phyloP scores from a whole-genome alignment of 2,329 filamentous ascomycete genomes.

The Exophiala dermatitidis region DNA sequence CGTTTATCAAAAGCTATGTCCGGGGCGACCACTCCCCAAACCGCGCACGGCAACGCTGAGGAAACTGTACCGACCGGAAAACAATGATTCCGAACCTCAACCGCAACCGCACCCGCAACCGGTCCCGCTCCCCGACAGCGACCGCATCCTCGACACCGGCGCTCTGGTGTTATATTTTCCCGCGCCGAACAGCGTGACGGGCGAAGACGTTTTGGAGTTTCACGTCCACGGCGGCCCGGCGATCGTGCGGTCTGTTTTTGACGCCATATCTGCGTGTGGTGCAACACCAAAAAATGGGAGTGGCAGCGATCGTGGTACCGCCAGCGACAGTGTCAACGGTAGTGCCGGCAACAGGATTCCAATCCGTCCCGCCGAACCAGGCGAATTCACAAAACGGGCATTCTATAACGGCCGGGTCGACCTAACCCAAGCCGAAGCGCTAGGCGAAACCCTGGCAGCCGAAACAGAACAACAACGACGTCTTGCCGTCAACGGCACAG shows the following conservation, averaged over 20 bases:
- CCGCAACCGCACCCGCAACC: neutral
- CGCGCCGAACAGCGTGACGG: conserved; percentile 73
- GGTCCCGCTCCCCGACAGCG: conserved; percentile 13
- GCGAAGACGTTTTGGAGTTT: conserved; percentile 84
- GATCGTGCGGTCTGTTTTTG: conserved; percentile 76
- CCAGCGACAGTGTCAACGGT: no score
- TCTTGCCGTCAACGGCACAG: conserved; percentile 71
- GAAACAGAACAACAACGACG: conserved; percentile 89
- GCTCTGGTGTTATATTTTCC: conserved; percentile 80
- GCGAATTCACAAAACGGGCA: conserved; percentile 88
- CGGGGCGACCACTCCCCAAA: conserved; percentile 46
- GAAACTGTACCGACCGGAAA: conserved; percentile 63
- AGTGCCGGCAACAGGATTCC: conserved; percentile 3
- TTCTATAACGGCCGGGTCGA: conserved; percentile 82
- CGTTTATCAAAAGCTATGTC: conserved; percentile 61
- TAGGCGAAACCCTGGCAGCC: conserved; percentile 54
- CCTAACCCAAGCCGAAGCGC: conserved; percentile 69
- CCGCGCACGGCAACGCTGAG: conserved; percentile 64
- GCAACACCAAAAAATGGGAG: neutral
- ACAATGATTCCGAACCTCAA: conserved; percentile 34
- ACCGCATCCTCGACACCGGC: conserved; percentile 60
- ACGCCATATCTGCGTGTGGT: conserved; percentile 56
- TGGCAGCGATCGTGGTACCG: no score
- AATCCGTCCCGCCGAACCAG: conserved; percentile 84
- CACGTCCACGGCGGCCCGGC: conserved; percentile 91